Evolutionary conservation across 805 yeast genomes (phyloP).

Genomic region (Priceomyces medius): DNA sequence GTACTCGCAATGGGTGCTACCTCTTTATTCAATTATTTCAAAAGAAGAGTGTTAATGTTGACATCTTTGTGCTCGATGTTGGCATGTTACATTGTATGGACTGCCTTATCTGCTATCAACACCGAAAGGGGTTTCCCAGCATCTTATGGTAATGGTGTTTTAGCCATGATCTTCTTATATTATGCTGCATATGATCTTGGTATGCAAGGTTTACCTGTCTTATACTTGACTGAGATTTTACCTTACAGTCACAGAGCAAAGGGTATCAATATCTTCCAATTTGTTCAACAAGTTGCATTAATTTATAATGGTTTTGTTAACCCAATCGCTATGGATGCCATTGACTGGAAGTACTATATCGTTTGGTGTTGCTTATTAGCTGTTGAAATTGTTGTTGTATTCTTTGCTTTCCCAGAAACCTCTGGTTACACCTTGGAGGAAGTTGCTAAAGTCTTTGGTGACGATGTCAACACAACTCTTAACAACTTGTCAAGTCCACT

Average conservation of each 20-base stretch:
- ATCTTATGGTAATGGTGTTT: conserved; percentile 43
- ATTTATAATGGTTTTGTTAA: conserved; percentile 19
- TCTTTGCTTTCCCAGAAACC: conserved; percentile 29
- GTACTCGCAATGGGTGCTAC: conserved; percentile 25
- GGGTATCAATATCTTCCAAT: conserved; percentile 26
- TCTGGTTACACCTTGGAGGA: conserved; percentile 36
- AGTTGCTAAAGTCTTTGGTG: conserved; percentile 32
- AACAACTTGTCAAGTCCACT: too few species aligned
- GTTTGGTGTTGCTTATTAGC: conserved; percentile 30
- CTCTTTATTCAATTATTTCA: conserved; percentile 18
- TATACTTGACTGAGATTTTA: conserved; percentile 31
- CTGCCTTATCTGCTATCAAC: conserved; percentile 44
- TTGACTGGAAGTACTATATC: conserved; percentile 35
- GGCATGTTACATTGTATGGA: conserved; percentile 15
- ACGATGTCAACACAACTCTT: too few species aligned
- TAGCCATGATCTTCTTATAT: conserved; percentile 50
- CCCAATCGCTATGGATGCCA: conserved; percentile 31
- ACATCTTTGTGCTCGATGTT: conserved; percentile 22
- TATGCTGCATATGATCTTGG: conserved; percentile 28
- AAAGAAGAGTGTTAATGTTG: conserved; percentile 29
- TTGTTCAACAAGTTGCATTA: conserved; percentile 13
- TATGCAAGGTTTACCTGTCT: conserved; percentile 28
- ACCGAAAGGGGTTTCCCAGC: conserved; percentile 41
- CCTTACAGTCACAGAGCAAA: conserved; percentile 34
- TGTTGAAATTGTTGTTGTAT: conserved; percentile 21